Base-by-base conservation (phyloP, 257 asterid species). In the Fraxinus americana region DNA sequence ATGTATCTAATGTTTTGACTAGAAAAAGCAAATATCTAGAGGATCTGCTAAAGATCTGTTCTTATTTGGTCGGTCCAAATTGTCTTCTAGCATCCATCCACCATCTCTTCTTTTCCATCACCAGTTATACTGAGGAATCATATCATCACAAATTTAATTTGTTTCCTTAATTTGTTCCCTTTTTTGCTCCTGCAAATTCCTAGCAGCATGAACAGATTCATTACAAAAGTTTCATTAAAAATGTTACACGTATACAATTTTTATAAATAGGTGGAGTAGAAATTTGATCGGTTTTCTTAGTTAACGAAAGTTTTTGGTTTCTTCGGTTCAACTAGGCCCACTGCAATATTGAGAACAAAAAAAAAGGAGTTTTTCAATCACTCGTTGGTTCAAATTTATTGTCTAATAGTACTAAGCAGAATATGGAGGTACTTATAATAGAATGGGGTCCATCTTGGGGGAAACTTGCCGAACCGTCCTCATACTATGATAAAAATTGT, bases 41-140 rank as follows among this genome's bases (percentile, higher is more conserved):
- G 79, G 81, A 84, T 82, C 85, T 77, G 66, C 73, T 29, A 75
- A 79, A 79, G 82, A 82, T 82, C 57, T 67, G 77, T 41, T 79
- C 79, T 54, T 76, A 39, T 83, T 73, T 77, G 83, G 87, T 83
- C 84, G 74, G 78, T 61, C 19, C 74, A 29, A 29, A 19, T 29
- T 57, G 38, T 70, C 80, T 68, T 59, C 57, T 54, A 73, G 54
- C 75, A 66, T 50, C 80, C 75, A 66, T 50, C 80, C 67, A 52
- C 71, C 36, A 50, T 45, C 14, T 70, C 48, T 23, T 74, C 30
- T 41, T 41, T 50, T 66, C 75, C 80, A 32, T 71, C 16, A 43
- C 77, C 66, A 78, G 21, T 70, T 69, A 65, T 41, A 9, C 48
- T 10, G 9, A 10, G 48, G 48, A 41, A 41, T 45, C 80, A 69